A percentile compares a stretch with the other conserved stretches of the same genome.
These are phyloP conservation scores for Acacia acuminata DNA, from an alignment of 306 rosid genomes.

Conservation along the genomic window DNA sequence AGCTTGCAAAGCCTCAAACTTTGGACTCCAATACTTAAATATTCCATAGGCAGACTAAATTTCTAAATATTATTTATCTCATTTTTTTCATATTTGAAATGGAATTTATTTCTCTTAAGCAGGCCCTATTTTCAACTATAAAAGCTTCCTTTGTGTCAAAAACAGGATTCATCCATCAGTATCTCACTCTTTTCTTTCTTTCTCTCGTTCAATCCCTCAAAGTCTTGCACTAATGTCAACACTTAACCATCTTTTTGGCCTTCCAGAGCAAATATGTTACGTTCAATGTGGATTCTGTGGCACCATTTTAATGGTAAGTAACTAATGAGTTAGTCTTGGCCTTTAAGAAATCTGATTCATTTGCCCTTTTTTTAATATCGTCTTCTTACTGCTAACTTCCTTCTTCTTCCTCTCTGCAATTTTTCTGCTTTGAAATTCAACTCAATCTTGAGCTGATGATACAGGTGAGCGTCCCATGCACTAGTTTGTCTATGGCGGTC, in stretches of 20 bases:
- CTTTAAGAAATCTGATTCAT: neutral
- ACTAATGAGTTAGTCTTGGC: conserved; percentile 6
- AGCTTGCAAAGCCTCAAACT: conserved; percentile 35
- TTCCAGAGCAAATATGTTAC: conserved; percentile 82
- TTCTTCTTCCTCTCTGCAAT: neutral
- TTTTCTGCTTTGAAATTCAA: neutral
- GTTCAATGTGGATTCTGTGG: conserved; percentile 89
- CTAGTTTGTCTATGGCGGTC: conserved; percentile 84
- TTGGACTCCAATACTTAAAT: neutral
- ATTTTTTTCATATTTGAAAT: neutral
- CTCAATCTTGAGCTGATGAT: neutral
- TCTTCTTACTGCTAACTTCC: neutral
- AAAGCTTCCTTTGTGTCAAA: conserved; percentile 40
- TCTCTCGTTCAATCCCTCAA: conserved; percentile 6
- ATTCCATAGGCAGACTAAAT: neutral
- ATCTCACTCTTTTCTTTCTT: conserved; percentile 19
- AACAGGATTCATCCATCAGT: conserved; percentile 28
- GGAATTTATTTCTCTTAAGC: neutral
- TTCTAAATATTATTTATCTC: neutral
- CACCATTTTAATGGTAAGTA: conserved; percentile 73
- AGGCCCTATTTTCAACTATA: conserved; percentile 43
- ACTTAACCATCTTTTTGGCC: conserved; percentile 69
- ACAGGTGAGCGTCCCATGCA: conserved; percentile 94
- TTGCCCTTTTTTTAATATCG: neutral
- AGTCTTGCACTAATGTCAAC: conserved; percentile 49